A percentile compares a stretch with the other conserved stretches of the same genome.
These are phyloP conservation scores for Aspergillus fischeri DNA, from an alignment of 2,329 filamentous ascomycete species.

Conservation along the genomic window DNA sequence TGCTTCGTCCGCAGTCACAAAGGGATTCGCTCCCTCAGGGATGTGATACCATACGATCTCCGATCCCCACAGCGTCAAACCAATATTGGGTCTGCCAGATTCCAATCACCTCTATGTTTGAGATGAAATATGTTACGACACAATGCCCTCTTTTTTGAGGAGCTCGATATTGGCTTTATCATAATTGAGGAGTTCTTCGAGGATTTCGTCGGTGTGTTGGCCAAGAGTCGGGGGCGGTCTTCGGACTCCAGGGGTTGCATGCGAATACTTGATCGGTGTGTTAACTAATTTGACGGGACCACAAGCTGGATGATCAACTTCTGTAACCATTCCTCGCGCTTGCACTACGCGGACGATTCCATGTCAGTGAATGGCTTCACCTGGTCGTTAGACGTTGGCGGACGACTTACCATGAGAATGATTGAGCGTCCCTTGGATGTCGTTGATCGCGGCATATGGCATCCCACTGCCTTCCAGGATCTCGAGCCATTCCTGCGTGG, in stretches of 20 bases:
- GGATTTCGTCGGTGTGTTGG: constrained; percentile 77
- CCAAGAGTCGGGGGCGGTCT: constrained; percentile 79
- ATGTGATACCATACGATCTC: background rate
- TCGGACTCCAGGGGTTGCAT: constrained; percentile 71
- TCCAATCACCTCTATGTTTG: background rate
- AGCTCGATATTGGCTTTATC: constrained; percentile 54
- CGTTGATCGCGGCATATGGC: constrained; percentile 93
- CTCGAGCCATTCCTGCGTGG: constrained; percentile 82
- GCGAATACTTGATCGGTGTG: constrained; percentile 90
- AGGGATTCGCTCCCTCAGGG: background rate
- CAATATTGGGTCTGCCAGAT: too few species aligned
- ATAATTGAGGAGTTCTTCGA: constrained; percentile 61
- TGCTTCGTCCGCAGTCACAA: background rate
- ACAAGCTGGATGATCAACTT: constrained; percentile 77
- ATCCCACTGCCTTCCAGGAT: constrained; percentile 86
- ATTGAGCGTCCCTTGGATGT: constrained; percentile 77
- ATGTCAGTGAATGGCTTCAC: background rate
- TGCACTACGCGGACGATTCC: constrained; percentile 41
- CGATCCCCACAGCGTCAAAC: background rate
- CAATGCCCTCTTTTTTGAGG: constrained; percentile 63
- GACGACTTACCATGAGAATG: constrained; percentile 69
- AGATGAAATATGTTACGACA: constrained; percentile 43
- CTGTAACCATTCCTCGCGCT: constrained; percentile 83
- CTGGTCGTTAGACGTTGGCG: background rate
- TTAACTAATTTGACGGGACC: constrained; percentile 87